Base-by-base conservation (phyloP, 2,329 filamentous ascomycete genomes). In the Ceratocystis papillata region DNA sequence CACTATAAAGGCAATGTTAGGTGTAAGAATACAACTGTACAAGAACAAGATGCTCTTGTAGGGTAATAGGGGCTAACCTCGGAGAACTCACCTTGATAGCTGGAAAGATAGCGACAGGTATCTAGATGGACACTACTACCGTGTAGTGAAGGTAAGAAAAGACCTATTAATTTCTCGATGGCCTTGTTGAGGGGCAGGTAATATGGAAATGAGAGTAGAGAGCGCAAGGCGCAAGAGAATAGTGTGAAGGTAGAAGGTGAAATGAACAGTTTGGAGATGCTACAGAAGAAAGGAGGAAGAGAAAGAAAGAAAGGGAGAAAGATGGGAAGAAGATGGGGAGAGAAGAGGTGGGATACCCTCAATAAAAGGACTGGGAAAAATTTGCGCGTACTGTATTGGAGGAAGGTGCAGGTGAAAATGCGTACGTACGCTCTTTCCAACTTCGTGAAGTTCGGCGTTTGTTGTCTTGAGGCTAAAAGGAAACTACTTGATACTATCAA, bases 301-400 rank as follows among this genome's bases (percentile, higher is more conserved):
- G 61, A 57, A 17, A 50, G 59, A 64, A 61, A 63, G 37, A 46
- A 67, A 41, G 33, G 37, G 63, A 63, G 60, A 67, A 60, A 33
- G 44, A 46, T 25, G 41, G 53, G 65, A 62, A 53, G 62, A 60
- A 67, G 63, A 60, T n/a, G 22, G 70, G 71, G 73, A 71, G 72
- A 67, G 61, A 63, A 72, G 74, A 70, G 72, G 71, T 70, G 69
- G 68, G 68, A 59, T 62, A 68, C 37, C 53, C 67, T 55, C 64
- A 65, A 67, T 66, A 62, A 60, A 25, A 37, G 48, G 48, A 25
- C 48, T 20, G 33, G 30, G 48, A 60, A 48, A 65, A 63, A 45
- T 55, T 45, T 61, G 50, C n/a, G 33, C 61, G 25, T 25, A 41
- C 28, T 62, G 22, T 66, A 37, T 53, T 30, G 7, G n/a, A 8